A percentile compares a stretch with the other conserved stretches of the same genome.
Conservation (phyloP, 2,329 filamentous ascomycete genomes). For the Rutstroemia sp. region DNA sequence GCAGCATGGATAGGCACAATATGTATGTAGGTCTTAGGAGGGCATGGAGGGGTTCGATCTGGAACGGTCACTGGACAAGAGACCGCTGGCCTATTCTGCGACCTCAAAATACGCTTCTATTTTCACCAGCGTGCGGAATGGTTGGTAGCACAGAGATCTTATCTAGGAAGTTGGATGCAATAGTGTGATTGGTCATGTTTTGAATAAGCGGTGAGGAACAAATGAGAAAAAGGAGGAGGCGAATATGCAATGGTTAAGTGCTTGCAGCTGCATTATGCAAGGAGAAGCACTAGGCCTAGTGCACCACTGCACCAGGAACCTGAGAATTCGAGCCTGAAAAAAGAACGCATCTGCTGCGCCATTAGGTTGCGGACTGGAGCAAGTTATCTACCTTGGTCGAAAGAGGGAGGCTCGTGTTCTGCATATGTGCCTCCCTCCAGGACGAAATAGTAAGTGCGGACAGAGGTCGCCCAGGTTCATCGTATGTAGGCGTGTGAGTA, state of each 20-base stretch:
- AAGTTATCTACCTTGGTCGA: not conserved
- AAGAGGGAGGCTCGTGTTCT: not conserved
- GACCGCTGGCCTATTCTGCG: conserved; percentile 3
- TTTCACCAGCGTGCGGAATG: not conserved
- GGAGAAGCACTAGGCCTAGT: not conserved
- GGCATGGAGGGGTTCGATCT: not conserved
- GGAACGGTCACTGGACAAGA: conserved; percentile 1
- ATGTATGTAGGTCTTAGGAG: not conserved
- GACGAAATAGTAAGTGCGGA: not conserved
- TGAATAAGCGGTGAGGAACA: conserved; percentile 1
- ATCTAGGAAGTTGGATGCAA: not conserved
- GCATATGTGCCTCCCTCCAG: not conserved
- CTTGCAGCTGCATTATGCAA: conserved; percentile 9
- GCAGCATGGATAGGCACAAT: not conserved
- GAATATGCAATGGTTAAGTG: conserved; percentile 9
- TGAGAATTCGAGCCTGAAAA: not conserved
- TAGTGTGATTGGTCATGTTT: conserved; percentile 3
- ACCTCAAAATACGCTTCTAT: not conserved
- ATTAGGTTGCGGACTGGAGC: not conserved
- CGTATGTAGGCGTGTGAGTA: not conserved
- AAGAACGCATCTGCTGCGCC: not conserved
- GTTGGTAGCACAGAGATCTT: not conserved
- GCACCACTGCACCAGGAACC: not conserved
- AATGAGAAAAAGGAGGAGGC: not conserved
- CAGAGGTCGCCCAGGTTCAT: not conserved